A percentile compares a stretch with the other conserved stretches of the same genome.
Evolutionary conservation across 2,329 filamentous ascomycete species (phyloP).

Genomic region (Arthrobotrys musiformis): DNA sequence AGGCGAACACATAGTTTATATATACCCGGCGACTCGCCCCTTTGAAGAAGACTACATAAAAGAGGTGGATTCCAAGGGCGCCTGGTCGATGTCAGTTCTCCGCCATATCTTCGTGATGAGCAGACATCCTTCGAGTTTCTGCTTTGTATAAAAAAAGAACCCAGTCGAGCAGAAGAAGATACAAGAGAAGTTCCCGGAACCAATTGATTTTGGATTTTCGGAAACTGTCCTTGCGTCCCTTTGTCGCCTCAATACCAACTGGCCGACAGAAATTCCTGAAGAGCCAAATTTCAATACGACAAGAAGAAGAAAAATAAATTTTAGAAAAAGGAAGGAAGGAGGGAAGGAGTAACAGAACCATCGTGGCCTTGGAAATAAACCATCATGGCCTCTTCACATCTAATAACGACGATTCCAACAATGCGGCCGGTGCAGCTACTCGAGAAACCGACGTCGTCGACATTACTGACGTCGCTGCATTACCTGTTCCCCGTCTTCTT

Average conservation of each 20-base stretch:
- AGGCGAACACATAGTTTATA: neutral
- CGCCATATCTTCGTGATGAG: slow-evolving; percentile 49
- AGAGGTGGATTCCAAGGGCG: slow-evolving; percentile 1
- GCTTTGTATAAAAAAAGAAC: slow-evolving; percentile 18
- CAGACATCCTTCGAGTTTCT: slow-evolving; percentile 36
- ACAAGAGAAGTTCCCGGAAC: slow-evolving; percentile 32
- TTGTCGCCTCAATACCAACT: neutral
- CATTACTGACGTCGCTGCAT: slow-evolving; percentile 66
- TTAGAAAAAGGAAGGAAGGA: neutral
- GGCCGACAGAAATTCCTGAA: neutral
- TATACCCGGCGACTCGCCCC: neutral
- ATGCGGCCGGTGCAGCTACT: slow-evolving; percentile 61
- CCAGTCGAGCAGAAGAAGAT: too few relatives aligned
- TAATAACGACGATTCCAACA: neutral
- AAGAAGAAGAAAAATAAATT: neutral
- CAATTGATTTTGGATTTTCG: slow-evolving; percentile 55
- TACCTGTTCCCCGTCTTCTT: slow-evolving; percentile 73
- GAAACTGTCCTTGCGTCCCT: slow-evolving; percentile 13
- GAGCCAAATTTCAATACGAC: neutral
- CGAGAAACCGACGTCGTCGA: slow-evolving; percentile 62
- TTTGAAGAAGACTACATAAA: neutral
- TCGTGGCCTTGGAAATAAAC: neutral
- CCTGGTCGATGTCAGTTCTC: slow-evolving; percentile 52
- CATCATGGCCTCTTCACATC: slow-evolving; percentile 35
- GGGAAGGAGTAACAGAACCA: neutral